phyloP scores from a whole-genome alignment of 257 asterid species.

The Plantago ovata region DNA sequence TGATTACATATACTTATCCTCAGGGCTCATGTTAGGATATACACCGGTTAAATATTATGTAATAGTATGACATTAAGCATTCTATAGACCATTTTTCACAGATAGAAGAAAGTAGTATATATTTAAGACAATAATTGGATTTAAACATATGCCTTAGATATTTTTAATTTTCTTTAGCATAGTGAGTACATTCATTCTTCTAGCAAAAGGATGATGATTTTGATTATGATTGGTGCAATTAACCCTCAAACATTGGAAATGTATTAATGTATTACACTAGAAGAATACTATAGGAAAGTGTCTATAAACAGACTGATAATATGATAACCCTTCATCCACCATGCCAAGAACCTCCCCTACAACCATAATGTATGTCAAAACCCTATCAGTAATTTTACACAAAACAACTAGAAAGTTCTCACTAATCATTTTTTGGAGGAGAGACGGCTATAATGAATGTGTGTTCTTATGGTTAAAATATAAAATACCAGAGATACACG shows the following conservation, averaged over 20 bases:
- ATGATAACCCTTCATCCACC: neutral
- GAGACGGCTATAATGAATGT: neutral
- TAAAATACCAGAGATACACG: neutral
- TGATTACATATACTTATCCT: too few species aligned
- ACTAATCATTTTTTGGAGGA: neutral
- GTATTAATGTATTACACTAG: neutral
- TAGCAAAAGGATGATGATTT: neutral
- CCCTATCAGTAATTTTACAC: constrained; percentile 5
- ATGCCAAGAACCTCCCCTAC: neutral
- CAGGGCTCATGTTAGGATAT: too few species aligned
- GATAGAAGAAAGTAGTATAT: too few species aligned
- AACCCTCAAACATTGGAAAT: neutral
- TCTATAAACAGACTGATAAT: constrained; percentile 8
- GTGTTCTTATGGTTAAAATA: neutral
- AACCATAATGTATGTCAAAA: neutral
- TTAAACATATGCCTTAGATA: too few species aligned
- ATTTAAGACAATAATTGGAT: too few species aligned
- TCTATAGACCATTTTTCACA: too few species aligned
- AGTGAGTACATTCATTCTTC: neutral
- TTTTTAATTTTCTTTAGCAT: too few species aligned
- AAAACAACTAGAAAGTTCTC: constrained; percentile 3
- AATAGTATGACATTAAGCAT: too few species aligned
- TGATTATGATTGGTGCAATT: neutral
- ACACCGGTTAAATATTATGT: too few species aligned
- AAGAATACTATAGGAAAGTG: constrained; percentile 7